phyloP scores from a whole-genome alignment of 306 rosid species.

The Rosa chinensis region DNA sequence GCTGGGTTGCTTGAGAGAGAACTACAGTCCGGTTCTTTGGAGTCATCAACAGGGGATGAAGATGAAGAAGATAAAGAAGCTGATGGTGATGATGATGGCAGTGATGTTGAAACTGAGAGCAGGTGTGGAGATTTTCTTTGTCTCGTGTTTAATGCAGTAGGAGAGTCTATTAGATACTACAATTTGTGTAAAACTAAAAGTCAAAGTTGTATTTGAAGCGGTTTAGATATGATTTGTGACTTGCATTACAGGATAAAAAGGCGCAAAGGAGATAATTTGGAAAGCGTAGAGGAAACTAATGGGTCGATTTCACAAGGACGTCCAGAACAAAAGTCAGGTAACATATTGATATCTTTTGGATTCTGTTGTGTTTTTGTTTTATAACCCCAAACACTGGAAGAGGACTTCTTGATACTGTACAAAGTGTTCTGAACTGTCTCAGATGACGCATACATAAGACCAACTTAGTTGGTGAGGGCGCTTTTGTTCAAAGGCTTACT shows the following conservation, averaged over 20 bases:
- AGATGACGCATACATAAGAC: not conserved
- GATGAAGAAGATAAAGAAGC: no score
- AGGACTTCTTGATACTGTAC: not conserved
- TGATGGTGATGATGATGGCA: no score
- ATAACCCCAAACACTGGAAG: not conserved
- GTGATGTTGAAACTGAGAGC: constrained; percentile 7
- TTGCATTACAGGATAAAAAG: constrained; percentile 15
- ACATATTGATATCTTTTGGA: not conserved
- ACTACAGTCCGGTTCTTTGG: not conserved
- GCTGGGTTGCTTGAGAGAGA: constrained; percentile 10
- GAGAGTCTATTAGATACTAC: not conserved
- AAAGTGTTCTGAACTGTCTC: not conserved
- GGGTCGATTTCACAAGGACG: constrained; percentile 1
- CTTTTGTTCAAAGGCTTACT: not conserved
- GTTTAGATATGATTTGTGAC: not conserved
- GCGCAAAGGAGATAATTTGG: constrained; percentile 4
- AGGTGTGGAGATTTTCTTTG: not conserved
- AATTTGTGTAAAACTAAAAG: not conserved
- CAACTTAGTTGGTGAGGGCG: not conserved
- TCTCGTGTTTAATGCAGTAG: not conserved
- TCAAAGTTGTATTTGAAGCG: not conserved
- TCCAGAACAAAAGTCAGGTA: not conserved
- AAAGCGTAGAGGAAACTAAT: not conserved
- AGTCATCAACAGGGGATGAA: not conserved
- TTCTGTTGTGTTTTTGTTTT: not conserved